Evolutionary conservation across 2,329 filamentous ascomycete genomes (phyloP).

Genomic region (Xylariaceae sp.): DNA sequence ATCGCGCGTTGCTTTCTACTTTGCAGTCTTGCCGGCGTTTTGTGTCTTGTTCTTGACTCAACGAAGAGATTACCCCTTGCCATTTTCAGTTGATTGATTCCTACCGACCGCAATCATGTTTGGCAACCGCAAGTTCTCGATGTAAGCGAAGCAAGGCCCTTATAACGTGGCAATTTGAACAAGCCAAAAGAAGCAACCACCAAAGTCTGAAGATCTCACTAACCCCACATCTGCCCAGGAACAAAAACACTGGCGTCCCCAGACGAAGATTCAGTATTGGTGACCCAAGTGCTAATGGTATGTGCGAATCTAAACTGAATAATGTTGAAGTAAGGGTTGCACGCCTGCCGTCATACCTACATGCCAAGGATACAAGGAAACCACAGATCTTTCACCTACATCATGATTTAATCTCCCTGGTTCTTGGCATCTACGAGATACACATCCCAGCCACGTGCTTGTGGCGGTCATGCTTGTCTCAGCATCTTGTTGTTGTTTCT

Average conservation of each 20-base stretch:
- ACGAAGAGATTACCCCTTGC: constrained; percentile 3
- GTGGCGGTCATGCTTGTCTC: constrained; percentile 6
- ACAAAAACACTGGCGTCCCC: constrained; percentile 58
- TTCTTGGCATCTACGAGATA: constrained; percentile 29
- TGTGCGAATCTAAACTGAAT: constrained; percentile 18
- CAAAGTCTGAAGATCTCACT: constrained; percentile 1
- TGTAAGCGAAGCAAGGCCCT: constrained; percentile 32
- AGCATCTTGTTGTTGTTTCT: constrained; percentile 1
- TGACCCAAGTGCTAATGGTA: constrained; percentile 53
- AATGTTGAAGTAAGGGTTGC: constrained; percentile 3
- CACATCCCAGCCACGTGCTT: constrained; percentile 6
- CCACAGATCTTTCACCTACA: no score
- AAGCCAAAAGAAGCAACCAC: background rate
- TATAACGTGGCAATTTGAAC: background rate
- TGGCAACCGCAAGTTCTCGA: constrained; percentile 58
- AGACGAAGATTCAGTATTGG: constrained; percentile 55
- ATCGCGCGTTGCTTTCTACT: no score
- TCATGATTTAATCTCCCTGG: no score
- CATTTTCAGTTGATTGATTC: constrained; percentile 4
- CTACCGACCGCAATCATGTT: constrained; percentile 38
- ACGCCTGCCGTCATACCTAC: constrained; percentile 16
- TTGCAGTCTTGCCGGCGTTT: no score
- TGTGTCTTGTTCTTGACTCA: background rate
- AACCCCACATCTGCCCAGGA: constrained; percentile 29
- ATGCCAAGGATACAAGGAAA: constrained; percentile 19